Conservation (phyloP, 1,284 basidiomycete species). For the Termitomyces sp. region DNA sequence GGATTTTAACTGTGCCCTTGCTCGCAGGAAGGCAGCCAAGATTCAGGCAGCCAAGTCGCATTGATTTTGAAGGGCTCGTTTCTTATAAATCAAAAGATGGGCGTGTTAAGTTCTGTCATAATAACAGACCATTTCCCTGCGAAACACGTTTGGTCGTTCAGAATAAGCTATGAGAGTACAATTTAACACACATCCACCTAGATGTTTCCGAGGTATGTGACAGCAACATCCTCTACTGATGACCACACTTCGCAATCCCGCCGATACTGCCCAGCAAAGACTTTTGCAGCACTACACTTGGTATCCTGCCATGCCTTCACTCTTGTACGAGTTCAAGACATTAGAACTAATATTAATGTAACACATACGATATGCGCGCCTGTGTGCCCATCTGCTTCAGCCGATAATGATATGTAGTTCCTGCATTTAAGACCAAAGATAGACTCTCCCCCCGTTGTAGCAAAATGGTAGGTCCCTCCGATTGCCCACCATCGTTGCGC, state of each 20-base stretch:
- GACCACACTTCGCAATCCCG: conserved; percentile 14
- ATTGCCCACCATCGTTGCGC: conserved; percentile 21
- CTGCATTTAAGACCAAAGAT: conserved; percentile 50
- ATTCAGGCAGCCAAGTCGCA: conserved; percentile 31
- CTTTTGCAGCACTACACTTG: conserved; percentile 31
- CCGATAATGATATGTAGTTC: conserved; percentile 50
- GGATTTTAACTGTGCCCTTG: conserved; percentile 6
- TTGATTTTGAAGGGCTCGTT: conserved; percentile 11
- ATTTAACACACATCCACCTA: conserved; percentile 1
- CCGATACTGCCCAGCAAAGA: conserved; percentile 27
- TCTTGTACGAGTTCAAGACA: conserved; percentile 21
- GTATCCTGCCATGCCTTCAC: conserved; percentile 41
- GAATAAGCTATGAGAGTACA: neutral
- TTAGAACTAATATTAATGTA: neutral
- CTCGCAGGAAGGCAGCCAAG: conserved; percentile 31
- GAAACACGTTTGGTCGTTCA: neutral
- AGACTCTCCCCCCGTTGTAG: conserved; percentile 44
- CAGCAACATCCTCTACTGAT: conserved; percentile 22
- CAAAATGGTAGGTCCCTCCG: conserved; percentile 34
- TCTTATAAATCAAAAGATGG: neutral
- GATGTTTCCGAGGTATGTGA: conserved; percentile 18
- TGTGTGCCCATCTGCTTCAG: conserved; percentile 35
- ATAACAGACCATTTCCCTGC: neutral
- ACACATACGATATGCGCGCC: conserved; percentile 31
- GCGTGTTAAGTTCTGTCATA: neutral